Conservation (phyloP, 2,329 filamentous ascomycete genomes). For the Fusarium sarcochroum region DNA sequence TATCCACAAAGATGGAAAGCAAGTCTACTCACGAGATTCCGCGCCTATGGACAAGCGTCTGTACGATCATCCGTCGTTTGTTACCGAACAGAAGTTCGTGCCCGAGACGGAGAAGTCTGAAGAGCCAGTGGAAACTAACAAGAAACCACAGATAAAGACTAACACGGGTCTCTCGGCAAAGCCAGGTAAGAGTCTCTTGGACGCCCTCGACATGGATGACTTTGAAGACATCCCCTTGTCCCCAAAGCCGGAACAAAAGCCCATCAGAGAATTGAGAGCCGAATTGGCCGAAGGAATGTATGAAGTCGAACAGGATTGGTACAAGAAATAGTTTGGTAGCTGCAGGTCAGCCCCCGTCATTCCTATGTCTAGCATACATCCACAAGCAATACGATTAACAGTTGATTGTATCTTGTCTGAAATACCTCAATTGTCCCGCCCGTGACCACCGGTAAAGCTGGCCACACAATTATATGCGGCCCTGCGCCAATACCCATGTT, state of each 20-base stretch:
- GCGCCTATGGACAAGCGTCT: not conserved
- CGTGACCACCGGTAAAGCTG: slow-evolving; percentile 36
- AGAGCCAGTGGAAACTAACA: no score
- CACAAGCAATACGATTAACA: slow-evolving; percentile 41
- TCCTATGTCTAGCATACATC: slow-evolving; percentile 36
- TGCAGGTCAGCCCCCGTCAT: slow-evolving; percentile 17
- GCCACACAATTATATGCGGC: slow-evolving; percentile 32
- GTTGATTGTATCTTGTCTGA: slow-evolving; percentile 37
- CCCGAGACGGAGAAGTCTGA: not conserved
- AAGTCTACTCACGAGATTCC: slow-evolving; percentile 6
- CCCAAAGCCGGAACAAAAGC: not conserved
- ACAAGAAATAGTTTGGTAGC: not conserved
- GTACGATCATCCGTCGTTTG: slow-evolving; percentile 21
- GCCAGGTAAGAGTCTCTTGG: not conserved
- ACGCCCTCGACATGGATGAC: not conserved
- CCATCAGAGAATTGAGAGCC: not conserved
- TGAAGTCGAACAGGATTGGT: not conserved
- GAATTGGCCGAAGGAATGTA: slow-evolving; percentile 5
- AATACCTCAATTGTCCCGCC: slow-evolving; percentile 36
- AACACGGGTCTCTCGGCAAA: not conserved
- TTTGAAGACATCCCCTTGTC: not conserved
- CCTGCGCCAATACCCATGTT: slow-evolving; percentile 39
- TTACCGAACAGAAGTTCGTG: not conserved
- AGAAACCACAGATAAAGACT: not conserved
- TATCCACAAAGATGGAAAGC: slow-evolving; percentile 12